phyloP scores from a whole-genome alignment of 2,329 filamentous ascomycete genomes.

The Talaromyces sp. region DNA sequence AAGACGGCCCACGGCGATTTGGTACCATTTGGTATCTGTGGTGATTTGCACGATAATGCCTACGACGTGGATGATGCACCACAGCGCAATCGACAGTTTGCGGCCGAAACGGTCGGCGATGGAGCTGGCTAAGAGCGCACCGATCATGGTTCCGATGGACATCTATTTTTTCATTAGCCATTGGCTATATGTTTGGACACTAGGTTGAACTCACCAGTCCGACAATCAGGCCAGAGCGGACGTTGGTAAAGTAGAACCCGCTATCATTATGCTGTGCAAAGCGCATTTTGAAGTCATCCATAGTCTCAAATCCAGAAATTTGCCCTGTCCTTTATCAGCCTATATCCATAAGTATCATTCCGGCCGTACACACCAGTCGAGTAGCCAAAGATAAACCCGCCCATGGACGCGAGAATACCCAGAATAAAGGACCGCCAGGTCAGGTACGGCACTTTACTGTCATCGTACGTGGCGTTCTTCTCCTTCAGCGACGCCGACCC shows the following conservation, averaged over 20 bases:
- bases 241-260: constrained; percentile 36
- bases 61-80: constrained; percentile 41
- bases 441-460: constrained; percentile 38
- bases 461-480: constrained; percentile 32
- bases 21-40: constrained; percentile 36
- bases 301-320: constrained; percentile 42
- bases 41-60: constrained; percentile 45
- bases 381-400: constrained; percentile 45
- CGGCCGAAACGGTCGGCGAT: constrained; percentile 42
- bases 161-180: constrained; percentile 25
- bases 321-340: constrained; percentile 23
- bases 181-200: neutral
- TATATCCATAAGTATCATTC: neutral
- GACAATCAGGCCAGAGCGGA: constrained; percentile 41
- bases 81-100: constrained; percentile 40
- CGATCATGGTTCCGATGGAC: constrained; percentile 41
- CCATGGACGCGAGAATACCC: constrained; percentile 43
- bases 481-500: constrained; percentile 27
- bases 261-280: constrained; percentile 30
- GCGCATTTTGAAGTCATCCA: constrained; percentile 40
- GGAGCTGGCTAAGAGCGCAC: constrained; percentile 38
- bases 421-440: constrained; percentile 40
- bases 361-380: constrained; percentile 28
- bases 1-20: constrained; percentile 42
- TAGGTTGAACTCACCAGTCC: constrained; percentile 30